phyloP scores from a whole-genome alignment of 176 grass and related monocot genomes.

The Aegilops longissima region DNA sequence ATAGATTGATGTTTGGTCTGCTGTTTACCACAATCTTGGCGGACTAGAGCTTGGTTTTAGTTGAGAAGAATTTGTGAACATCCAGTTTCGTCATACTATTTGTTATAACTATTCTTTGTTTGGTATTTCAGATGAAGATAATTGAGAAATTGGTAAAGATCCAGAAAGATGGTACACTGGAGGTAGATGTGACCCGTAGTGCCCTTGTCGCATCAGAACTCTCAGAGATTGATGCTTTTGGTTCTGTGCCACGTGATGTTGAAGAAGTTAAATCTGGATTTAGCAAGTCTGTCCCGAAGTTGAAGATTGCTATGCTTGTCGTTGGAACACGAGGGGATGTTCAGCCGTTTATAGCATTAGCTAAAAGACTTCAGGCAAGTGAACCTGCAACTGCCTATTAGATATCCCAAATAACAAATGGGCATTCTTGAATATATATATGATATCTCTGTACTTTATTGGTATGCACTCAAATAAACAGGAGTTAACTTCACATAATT shows the following conservation, averaged over 20 bases:
- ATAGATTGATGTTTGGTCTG: constrained; percentile 5
- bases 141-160: constrained; percentile 78
- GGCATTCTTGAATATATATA: not conserved
- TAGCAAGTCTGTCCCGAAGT: constrained; percentile 82
- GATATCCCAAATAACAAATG: not conserved
- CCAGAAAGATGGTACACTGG: constrained; percentile 82
- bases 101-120: constrained; percentile 31
- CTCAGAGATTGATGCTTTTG: constrained; percentile 82
- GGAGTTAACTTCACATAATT: not conserved
- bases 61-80: constrained; percentile 21
- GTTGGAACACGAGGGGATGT: constrained; percentile 98
- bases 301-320: constrained; percentile 97
- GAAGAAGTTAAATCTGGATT: constrained; percentile 38
- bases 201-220: constrained; percentile 79
- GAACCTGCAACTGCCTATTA: constrained; percentile 31
- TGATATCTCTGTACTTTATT: not conserved
- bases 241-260: constrained; percentile 36
- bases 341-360: constrained; percentile 98
- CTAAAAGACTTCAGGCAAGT: constrained; percentile 87
- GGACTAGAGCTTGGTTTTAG: not conserved
- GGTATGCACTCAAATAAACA: not conserved
- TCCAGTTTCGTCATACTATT: not conserved
- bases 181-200: constrained; percentile 69
- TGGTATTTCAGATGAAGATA: constrained; percentile 75
- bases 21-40: constrained; percentile 2